A percentile compares a stretch with the other conserved stretches of the same genome.
Evolutionary conservation across 805 yeast species (phyloP).

Genomic region (Yarrowia alimentaria): DNA sequence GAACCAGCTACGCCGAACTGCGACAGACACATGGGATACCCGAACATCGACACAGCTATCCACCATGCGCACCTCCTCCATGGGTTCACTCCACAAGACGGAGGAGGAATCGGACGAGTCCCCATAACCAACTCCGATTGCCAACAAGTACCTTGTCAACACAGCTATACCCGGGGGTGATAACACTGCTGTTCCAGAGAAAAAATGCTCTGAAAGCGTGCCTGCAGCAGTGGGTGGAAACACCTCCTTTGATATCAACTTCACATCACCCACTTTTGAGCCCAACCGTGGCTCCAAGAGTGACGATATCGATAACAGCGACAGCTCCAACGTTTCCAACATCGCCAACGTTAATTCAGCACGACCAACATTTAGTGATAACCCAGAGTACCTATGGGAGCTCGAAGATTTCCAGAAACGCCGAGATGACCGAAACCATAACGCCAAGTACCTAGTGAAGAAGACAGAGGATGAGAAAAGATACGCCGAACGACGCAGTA

Average conservation of each 20-base stretch:
- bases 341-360: constrained; percentile 15
- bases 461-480: constrained; percentile 10
- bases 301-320: neutral
- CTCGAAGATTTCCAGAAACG: constrained; percentile 21
- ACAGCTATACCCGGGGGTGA: neutral
- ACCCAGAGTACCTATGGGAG: constrained; percentile 20
- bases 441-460: constrained; percentile 1
- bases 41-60: constrained; percentile 9
- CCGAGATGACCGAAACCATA: constrained; percentile 3
- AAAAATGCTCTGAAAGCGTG: neutral
- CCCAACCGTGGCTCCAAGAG: neutral
- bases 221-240: too few relatives aligned
- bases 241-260: constrained; percentile 8
- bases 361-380: constrained; percentile 1
- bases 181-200: neutral
- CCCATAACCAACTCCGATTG: constrained; percentile 15
- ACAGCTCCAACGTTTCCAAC: neutral
- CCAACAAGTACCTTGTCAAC: constrained; percentile 23
- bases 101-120: neutral
- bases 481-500: constrained; percentile 9
- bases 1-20: constrained; percentile 5
- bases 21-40: constrained; percentile 23
- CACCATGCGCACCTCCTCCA: constrained; percentile 8
- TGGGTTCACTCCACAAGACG: neutral
- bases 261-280: constrained; percentile 14